phyloP scores from a whole-genome alignment of 1,284 basidiomycete genomes.

The Flammula alnicola region DNA sequence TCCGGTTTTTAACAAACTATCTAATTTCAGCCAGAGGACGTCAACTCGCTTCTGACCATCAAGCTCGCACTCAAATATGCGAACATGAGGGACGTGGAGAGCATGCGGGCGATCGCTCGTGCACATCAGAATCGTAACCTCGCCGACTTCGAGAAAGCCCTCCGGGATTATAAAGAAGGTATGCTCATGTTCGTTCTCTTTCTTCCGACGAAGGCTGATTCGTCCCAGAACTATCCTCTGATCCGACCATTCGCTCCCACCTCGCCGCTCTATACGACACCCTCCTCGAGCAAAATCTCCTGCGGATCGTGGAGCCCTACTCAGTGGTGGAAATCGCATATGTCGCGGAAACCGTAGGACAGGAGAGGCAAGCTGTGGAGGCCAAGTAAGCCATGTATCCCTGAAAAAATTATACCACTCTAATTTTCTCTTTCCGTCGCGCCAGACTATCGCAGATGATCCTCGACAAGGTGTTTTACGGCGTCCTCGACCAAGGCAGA shows the following conservation, averaged over 20 bases:
- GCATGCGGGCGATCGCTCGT: slow-evolving; percentile 92
- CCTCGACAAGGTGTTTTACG: slow-evolving; percentile 92
- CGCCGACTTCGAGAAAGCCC: slow-evolving; percentile 86
- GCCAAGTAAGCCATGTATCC: slow-evolving; percentile 71
- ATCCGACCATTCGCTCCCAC: slow-evolving; percentile 93
- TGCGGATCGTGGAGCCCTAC: slow-evolving; percentile 96
- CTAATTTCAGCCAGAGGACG: slow-evolving; percentile 82
- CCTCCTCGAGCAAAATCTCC: slow-evolving; percentile 91
- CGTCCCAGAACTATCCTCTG: slow-evolving; percentile 82
- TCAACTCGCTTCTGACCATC: slow-evolving; percentile 82
- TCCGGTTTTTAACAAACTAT: not conserved
- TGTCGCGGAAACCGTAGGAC: slow-evolving; percentile 88
- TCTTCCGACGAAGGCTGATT: not conserved
- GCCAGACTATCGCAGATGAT: slow-evolving; percentile 99
- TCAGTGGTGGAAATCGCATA: slow-evolving; percentile 90
- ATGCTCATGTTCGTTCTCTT: not conserved
- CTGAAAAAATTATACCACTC: slow-evolving; percentile 6
- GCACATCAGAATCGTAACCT: slow-evolving; percentile 94
- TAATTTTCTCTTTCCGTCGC: not conserved
- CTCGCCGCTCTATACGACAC: slow-evolving; percentile 94
- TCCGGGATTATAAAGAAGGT: slow-evolving; percentile 91
- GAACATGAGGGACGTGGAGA: slow-evolving; percentile 84
- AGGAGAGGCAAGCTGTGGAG: slow-evolving; percentile 92
- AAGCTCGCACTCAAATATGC: slow-evolving; percentile 91
- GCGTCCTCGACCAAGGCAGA: slow-evolving; percentile 93